Evolutionary conservation across 352 stramenopile genomes (phyloP).

Genomic region (Phytophthora sojae): DNA sequence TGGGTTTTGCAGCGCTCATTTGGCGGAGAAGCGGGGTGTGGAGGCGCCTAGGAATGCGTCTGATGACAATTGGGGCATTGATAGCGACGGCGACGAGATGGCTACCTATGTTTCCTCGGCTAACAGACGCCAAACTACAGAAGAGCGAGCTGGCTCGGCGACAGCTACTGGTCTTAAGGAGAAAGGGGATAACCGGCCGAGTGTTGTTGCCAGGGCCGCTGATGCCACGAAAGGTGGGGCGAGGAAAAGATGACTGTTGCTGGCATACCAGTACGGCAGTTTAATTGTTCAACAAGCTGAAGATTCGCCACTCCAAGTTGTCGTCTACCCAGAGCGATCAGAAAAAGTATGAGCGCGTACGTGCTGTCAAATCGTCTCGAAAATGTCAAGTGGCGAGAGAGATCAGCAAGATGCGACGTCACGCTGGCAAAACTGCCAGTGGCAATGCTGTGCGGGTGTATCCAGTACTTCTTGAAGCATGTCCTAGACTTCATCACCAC

Average conservation of each 20-base stretch:
- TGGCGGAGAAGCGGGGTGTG: conserved; percentile 18
- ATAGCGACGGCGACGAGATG: conserved; percentile 10
- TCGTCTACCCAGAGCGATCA: no score
- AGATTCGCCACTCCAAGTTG: no score
- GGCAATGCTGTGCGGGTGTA: no score
- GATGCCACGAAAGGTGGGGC: neutral
- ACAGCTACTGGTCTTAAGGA: neutral
- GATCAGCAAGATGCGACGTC: no score
- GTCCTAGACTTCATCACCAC: no score
- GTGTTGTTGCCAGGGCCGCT: neutral
- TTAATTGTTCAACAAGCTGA: no score
- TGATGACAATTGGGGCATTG: conserved; percentile 6
- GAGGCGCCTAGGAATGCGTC: neutral
- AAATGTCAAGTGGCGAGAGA: no score
- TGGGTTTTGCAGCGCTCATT: conserved; percentile 21
- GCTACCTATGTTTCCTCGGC: neutral
- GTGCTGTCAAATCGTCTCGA: no score
- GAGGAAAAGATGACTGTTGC: neutral
- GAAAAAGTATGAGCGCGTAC: no score
- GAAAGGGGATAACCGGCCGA: neutral
- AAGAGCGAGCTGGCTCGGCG: neutral
- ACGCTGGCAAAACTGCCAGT: no score
- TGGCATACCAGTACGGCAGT: no score
- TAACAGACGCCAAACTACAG: neutral
- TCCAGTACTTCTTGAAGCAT: no score